Percentiles rank a stretch among this genome's conserved stretches.
These are phyloP conservation scores for Syncephalis fuscata DNA, from an alignment of 371 early-diverging fungal genomes.

Conservation along the genomic window DNA sequence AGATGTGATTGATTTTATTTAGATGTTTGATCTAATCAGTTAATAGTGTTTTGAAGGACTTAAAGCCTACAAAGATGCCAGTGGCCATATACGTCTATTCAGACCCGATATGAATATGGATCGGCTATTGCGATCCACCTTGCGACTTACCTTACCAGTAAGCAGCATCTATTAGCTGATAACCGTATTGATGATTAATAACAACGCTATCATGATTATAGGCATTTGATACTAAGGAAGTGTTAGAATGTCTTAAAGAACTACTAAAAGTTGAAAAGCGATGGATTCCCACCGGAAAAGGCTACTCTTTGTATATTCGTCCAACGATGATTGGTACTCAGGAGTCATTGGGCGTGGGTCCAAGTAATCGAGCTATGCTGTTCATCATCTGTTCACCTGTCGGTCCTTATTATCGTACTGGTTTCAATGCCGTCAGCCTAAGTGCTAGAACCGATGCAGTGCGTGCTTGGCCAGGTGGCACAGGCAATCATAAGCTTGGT, in stretches of 20 bases:
- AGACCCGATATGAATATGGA: conserved; percentile 87
- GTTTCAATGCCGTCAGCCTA: conserved; percentile 76
- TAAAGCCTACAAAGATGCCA: conserved; percentile 77
- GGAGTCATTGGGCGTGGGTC: conserved; percentile 49
- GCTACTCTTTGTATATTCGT: conserved; percentile 88
- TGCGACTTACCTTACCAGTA: conserved; percentile 67
- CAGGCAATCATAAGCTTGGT: conserved; percentile 87
- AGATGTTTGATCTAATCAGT: background rate
- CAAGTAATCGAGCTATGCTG: conserved; percentile 57
- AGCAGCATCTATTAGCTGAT: conserved; percentile 5
- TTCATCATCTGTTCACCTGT: conserved; percentile 91
- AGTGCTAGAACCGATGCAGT: conserved; percentile 69
- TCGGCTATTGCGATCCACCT: conserved; percentile 52
- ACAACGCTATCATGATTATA: conserved; percentile 7
- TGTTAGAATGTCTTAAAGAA: conserved; percentile 71
- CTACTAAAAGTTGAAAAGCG: conserved; percentile 64
- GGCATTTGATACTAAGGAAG: conserved; percentile 65
- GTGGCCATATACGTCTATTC: conserved; percentile 70
- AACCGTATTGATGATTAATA: background rate
- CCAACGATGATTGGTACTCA: conserved; percentile 94
- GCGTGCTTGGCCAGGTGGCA: conserved; percentile 95
- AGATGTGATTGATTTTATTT: background rate
- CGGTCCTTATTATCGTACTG: conserved; percentile 91
- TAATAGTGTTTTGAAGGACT: conserved; percentile 77
- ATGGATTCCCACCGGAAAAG: conserved; percentile 81